Conservation (phyloP, 2,329 filamentous ascomycete species). For the Epichloe sibirici region DNA sequence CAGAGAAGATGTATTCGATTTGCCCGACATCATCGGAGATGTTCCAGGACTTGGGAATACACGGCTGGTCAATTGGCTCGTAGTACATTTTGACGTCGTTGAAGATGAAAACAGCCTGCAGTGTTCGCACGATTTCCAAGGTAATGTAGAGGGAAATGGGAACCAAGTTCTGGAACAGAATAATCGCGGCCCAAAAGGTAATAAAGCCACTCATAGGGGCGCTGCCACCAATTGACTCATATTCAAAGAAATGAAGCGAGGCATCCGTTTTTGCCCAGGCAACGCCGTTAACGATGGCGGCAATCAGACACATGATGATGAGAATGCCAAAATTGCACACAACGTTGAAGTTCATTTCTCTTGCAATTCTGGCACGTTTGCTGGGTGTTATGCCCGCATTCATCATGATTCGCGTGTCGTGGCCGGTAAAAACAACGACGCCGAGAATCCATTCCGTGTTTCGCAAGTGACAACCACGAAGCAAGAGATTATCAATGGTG, state of each 20-base stretch:
- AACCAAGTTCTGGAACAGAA: constrained; percentile 96
- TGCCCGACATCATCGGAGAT: constrained; percentile 97
- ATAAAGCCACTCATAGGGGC: constrained; percentile 79
- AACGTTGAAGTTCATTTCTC: constrained; percentile 94
- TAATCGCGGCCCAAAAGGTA: constrained; percentile 90
- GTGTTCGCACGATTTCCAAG: constrained; percentile 84
- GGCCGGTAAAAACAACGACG: constrained; percentile 85
- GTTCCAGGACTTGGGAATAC: constrained; percentile 96
- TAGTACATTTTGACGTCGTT: constrained; percentile 97
- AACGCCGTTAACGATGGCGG: constrained; percentile 73
- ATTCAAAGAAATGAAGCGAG: constrained; percentile 74
- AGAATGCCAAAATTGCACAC: constrained; percentile 91
- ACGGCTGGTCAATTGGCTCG: constrained; percentile 83
- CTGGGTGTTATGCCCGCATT: constrained; percentile 92
- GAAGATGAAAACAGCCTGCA: constrained; percentile 95
- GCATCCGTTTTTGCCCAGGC: constrained; percentile 66
- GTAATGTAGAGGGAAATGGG: constrained; percentile 97
- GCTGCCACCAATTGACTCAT: constrained; percentile 63
- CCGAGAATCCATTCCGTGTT: constrained; percentile 96
- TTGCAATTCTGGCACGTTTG: constrained; percentile 82
- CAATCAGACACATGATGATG: constrained; percentile 76
- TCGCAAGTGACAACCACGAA: constrained; percentile 83
- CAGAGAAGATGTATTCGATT: constrained; percentile 98
- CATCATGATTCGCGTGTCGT: constrained; percentile 98
- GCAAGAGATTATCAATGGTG: constrained; percentile 85